Percentiles rank a stretch among this genome's conserved stretches.
Evolutionary conservation across 1,284 basidiomycete species (phyloP).

Genomic region (Trichosporon asahii): DNA sequence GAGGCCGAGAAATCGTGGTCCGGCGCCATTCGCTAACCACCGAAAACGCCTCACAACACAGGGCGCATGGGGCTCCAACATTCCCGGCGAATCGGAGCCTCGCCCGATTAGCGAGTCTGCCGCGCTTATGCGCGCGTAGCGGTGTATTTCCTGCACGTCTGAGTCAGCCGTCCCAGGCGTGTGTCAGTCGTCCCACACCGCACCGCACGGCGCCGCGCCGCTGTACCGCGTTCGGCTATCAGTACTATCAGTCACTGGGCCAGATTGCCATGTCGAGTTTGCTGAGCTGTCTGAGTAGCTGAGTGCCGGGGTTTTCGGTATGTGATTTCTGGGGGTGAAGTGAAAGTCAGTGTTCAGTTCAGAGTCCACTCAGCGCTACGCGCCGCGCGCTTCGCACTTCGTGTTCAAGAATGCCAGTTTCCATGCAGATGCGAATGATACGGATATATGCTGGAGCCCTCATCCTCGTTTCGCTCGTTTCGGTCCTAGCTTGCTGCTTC

Average conservation of each 20-base stretch:
- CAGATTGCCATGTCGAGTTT: no score
- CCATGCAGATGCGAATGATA: conserved; percentile 11
- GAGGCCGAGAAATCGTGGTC: no score
- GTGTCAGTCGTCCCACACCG: not conserved
- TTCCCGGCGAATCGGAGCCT: not conserved
- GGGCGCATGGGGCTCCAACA: not conserved
- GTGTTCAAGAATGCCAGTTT: conserved; percentile 4
- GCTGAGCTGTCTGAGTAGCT: no score
- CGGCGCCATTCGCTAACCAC: not conserved
- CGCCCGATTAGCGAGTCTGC: not conserved
- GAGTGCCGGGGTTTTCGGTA: no score
- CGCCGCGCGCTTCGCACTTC: no score
- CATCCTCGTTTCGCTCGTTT: not conserved
- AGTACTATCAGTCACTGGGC: no score
- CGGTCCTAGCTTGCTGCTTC: not conserved
- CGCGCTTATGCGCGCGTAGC: not conserved
- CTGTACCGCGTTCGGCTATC: no score
- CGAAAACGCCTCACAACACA: not conserved
- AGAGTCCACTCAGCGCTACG: no score
- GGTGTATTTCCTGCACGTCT: not conserved
- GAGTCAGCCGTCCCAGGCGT: not conserved
- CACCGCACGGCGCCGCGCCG: no score
- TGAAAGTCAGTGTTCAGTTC: no score
- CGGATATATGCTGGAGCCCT: conserved; percentile 7
- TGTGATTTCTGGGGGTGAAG: no score